Percentiles rank a stretch among this genome's conserved stretches.
phyloP scores from a whole-genome alignment of 1,284 basidiomycete genomes.

The Neolentinus lepideus region DNA sequence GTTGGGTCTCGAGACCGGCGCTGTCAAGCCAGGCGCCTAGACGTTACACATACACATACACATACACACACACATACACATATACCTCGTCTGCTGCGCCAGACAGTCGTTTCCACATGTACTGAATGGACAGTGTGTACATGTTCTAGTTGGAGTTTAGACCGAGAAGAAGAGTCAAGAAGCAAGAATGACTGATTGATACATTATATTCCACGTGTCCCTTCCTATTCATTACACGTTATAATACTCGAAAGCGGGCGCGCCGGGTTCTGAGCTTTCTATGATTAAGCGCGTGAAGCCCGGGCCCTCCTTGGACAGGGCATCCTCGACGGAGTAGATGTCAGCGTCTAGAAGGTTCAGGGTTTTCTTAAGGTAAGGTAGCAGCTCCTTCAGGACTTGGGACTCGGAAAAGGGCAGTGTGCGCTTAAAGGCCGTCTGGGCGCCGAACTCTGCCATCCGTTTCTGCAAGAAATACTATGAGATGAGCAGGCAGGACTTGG shows the following conservation, averaged over 20 bases:
- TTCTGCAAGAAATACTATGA: conserved; percentile 41
- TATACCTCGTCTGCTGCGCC: background rate
- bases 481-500: conserved; percentile 3
- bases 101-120: background rate
- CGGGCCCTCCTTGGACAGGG: conserved; percentile 43
- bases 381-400: conserved; percentile 65
- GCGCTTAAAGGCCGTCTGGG: conserved; percentile 81
- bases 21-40: no score
- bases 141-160: no score
- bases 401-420: conserved; percentile 83
- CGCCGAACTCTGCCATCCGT: conserved; percentile 77
- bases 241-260: conserved; percentile 80
- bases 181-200: background rate
- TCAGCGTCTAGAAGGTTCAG: conserved; percentile 72
- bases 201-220: background rate
- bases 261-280: conserved; percentile 84
- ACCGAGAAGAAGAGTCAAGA: background rate
- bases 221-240: conserved; percentile 39
- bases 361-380: conserved; percentile 82
- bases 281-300: conserved; percentile 66
- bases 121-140: no score
- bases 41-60: no score
- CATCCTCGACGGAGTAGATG: conserved; percentile 68
- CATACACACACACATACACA: background rate
- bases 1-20: background rate